Evolutionary conservation across 805 yeast genomes (phyloP), one percentile per base, ranked within the genome.

Genomic region (Wickerhamiella parazyma): DNA sequence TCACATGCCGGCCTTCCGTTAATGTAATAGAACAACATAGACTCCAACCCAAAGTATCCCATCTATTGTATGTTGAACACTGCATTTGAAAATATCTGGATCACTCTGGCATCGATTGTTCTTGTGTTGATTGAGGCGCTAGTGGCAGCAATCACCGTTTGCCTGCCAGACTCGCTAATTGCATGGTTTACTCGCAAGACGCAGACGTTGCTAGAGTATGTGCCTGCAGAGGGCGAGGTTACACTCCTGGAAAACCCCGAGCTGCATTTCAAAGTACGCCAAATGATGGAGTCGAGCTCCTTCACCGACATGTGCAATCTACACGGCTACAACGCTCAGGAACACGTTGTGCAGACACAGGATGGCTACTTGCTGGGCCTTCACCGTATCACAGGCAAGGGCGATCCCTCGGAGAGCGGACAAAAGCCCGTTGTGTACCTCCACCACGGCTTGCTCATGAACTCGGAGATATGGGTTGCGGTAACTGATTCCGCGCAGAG

Each of bases 381-480:
- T 2, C 95, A 87, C 55, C 66, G 94, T 38, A 68, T 84, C 6
- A 59, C 51, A 11, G 62, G 59, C 10, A 51, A 28, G 2, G 11
- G 3, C 4, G 38, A 24, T 14, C n/a, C 14, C 36, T 3, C 14
- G 3, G 5, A 5, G 3, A 7, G 36, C 26, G 35, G 7, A 4
- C 41, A 36, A 47, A 55, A 35, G 38, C 67, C 67, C 0, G 78
- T 80, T 1, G 81, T 82, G 0, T 89, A 82, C 57, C 70, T 89
- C 43, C 97, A 89, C 58, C 97, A 89, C 56, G 97, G 97, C 0
- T 66, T 89, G 41, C 67, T 89, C 48, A 87, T 86, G 91, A 78
- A 78, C 58, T 76, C 87, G 36, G 97, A 91, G 55, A 68, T 82
- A 20, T 80, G 94, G 93, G 60, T 76, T 56, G 70, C 75, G 57